These are phyloP conservation scores for Pleurotus pulmonarius DNA, from an alignment of 768 basidiomycete species.

Conservation along the genomic window DNA sequence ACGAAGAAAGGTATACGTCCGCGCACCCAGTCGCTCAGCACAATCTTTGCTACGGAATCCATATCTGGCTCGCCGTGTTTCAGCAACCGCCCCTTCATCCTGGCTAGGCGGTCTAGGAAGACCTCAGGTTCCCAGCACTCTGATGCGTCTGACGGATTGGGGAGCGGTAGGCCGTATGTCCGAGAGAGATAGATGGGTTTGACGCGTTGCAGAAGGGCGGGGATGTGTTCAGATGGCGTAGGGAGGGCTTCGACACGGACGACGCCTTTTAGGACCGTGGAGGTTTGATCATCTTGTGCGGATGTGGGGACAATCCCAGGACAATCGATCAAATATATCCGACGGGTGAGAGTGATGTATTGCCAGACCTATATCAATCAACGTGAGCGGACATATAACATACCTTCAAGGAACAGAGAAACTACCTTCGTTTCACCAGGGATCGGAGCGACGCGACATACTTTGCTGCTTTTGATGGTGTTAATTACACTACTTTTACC, in stretches of 20 bases:
- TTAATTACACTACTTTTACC: conserved; percentile 98
- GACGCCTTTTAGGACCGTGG: conserved; percentile 94
- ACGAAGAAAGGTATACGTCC: conserved; percentile 98
- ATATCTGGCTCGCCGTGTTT: conserved; percentile 94
- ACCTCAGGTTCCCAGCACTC: conserved; percentile 68
- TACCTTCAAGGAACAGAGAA: too few species aligned
- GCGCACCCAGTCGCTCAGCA: conserved; percentile 95
- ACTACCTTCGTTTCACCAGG: conserved; percentile 92
- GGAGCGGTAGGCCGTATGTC: conserved; percentile 72
- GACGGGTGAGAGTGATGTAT: conserved; percentile 94
- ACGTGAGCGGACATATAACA: too few species aligned
- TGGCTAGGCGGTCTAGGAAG: conserved; percentile 80
- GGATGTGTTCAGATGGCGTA: conserved; percentile 90
- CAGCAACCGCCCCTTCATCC: conserved; percentile 87
- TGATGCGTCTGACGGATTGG: conserved; percentile 48
- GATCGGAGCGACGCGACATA: conserved; percentile 93
- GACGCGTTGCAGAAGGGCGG: conserved; percentile 84
- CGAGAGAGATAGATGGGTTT: conserved; percentile 88
- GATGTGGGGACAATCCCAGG: conserved; percentile 97
- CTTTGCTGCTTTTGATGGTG: conserved; percentile 96
- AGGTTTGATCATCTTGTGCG: conserved; percentile 84
- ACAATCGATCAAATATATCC: conserved; percentile 99
- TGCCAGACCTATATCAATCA: conserved; percentile 75
- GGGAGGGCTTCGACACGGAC: conserved; percentile 93
- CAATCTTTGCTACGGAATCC: conserved; percentile 90